Percentiles rank a stretch among this genome's conserved stretches.
These are phyloP conservation scores for Penicillium malachiteum DNA, from an alignment of 495 filamentous ascomycete species.

Conservation along the genomic window DNA sequence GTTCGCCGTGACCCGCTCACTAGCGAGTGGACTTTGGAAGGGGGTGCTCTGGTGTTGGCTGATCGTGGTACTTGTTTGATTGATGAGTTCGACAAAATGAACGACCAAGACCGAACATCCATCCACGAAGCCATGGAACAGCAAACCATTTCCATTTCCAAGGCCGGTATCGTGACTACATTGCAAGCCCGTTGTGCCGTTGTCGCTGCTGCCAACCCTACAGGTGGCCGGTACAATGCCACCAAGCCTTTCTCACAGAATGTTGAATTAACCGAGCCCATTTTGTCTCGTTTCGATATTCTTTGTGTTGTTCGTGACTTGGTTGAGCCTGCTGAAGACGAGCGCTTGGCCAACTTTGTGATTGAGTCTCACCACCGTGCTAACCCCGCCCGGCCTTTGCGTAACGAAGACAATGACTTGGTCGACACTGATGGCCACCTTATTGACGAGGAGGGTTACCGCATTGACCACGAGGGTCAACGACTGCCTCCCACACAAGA, in stretches of 20 bases:
- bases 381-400: slow-evolving; percentile 65
- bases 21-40: slow-evolving; percentile 96
- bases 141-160: slow-evolving; percentile 99
- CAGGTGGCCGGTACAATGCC: slow-evolving; percentile 94
- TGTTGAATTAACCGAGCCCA: slow-evolving; percentile 95
- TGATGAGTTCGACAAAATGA: slow-evolving; percentile 99
- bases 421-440: slow-evolving; percentile 62
- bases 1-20: slow-evolving; percentile 96
- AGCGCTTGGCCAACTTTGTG: slow-evolving; percentile 91
- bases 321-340: slow-evolving; percentile 95
- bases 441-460: slow-evolving; percentile 47
- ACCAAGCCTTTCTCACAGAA: slow-evolving; percentile 94
- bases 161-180: slow-evolving; percentile 97
- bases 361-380: slow-evolving; percentile 89
- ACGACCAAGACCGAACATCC: slow-evolving; percentile 95
- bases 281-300: slow-evolving; percentile 98
- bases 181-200: slow-evolving; percentile 97
- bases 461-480: slow-evolving; percentile 34
- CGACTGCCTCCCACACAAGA: slow-evolving; percentile 37
- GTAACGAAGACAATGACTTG: slow-evolving; percentile 53
- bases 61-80: slow-evolving; percentile 96
- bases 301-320: slow-evolving; percentile 96
- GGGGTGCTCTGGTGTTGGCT: slow-evolving; percentile 91
- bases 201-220: slow-evolving; percentile 94
- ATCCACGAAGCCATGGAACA: slow-evolving; percentile 99